These are phyloP conservation scores for Chlorella vulgaris DNA, from an alignment of 139 green algal species.

Conservation along the genomic window DNA sequence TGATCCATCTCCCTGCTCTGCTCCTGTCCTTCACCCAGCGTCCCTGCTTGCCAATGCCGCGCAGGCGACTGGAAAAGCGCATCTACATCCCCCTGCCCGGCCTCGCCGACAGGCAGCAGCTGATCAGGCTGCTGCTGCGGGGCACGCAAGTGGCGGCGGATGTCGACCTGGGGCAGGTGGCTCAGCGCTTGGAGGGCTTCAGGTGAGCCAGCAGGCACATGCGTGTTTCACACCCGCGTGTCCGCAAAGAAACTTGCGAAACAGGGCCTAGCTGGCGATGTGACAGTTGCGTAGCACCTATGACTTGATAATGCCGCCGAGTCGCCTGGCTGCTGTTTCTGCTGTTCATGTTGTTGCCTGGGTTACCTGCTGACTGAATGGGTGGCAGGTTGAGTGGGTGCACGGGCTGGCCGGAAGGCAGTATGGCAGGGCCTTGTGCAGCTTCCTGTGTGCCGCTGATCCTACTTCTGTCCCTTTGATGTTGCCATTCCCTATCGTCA, in stretches of 20 bases:
- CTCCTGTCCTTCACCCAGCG: not conserved
- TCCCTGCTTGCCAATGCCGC: not conserved
- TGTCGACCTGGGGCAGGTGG: slow-evolving; percentile 77
- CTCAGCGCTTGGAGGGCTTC: slow-evolving; percentile 77
- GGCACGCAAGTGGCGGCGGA: slow-evolving; percentile 66
- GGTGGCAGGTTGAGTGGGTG: too few species aligned
- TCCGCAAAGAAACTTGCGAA: not conserved
- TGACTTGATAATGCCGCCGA: not conserved
- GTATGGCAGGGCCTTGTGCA: too few species aligned
- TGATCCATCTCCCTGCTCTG: not conserved
- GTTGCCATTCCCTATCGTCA: too few species aligned
- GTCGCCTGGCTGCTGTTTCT: too few species aligned
- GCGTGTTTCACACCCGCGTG: not conserved
- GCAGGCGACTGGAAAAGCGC: slow-evolving; percentile 89
- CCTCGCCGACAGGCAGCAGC: slow-evolving; percentile 68
- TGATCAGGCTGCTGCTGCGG: slow-evolving; percentile 84
- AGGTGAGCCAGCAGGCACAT: not conserved
- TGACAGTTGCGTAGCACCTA: not conserved
- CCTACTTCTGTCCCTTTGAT: too few species aligned
- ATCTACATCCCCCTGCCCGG: slow-evolving; percentile 94
- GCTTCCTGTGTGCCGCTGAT: too few species aligned
- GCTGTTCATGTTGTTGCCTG: too few species aligned
- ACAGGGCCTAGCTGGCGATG: not conserved
- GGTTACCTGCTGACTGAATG: too few species aligned
- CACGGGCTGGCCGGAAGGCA: too few species aligned